Evolutionary conservation across 129 eudicot genomes (phyloP).

Genomic region (Saussurea involucrata): DNA sequence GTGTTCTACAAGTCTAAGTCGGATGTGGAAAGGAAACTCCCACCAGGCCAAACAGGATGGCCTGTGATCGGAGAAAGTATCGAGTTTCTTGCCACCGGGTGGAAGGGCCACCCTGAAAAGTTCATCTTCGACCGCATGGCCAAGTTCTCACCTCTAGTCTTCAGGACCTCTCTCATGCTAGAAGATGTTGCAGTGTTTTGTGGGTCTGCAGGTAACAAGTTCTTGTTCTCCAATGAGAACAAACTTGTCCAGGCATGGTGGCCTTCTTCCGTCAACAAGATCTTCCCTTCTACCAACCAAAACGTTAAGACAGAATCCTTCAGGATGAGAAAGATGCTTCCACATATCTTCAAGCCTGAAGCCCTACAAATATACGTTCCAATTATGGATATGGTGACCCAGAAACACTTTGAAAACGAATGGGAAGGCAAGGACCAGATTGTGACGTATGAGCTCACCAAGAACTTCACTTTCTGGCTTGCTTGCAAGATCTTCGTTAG

Average conservation of each 20-base stretch:
- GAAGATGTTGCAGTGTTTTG: conserved; percentile 31
- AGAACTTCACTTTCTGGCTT: conserved; percentile 11
- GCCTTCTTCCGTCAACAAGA: neutral
- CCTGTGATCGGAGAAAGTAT: conserved; percentile 45
- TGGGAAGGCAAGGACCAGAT: conserved; percentile 16
- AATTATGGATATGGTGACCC: conserved; percentile 15
- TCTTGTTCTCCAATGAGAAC: conserved; percentile 13
- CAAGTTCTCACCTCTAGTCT: conserved; percentile 30
- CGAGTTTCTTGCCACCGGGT: conserved; percentile 33
- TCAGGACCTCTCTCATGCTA: conserved; percentile 34
- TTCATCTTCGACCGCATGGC: conserved; percentile 41
- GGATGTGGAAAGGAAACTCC: neutral
- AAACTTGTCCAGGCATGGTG: neutral
- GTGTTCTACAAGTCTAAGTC: conserved; percentile 15
- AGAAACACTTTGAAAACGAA: conserved; percentile 2
- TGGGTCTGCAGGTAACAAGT: conserved; percentile 24
- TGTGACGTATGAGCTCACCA: conserved; percentile 3
- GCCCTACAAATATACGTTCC: conserved; percentile 17
- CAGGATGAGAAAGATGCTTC: conserved; percentile 5
- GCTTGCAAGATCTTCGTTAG: conserved; percentile 23
- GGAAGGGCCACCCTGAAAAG: conserved; percentile 45
- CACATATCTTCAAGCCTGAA: conserved; percentile 5
- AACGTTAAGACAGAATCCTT: conserved; percentile 4
- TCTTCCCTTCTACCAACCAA: neutral
- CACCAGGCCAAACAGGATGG: conserved; percentile 40